These are phyloP conservation scores for Epichloe scottii DNA, from an alignment of 2,329 filamentous ascomycete species.

Conservation along the genomic window DNA sequence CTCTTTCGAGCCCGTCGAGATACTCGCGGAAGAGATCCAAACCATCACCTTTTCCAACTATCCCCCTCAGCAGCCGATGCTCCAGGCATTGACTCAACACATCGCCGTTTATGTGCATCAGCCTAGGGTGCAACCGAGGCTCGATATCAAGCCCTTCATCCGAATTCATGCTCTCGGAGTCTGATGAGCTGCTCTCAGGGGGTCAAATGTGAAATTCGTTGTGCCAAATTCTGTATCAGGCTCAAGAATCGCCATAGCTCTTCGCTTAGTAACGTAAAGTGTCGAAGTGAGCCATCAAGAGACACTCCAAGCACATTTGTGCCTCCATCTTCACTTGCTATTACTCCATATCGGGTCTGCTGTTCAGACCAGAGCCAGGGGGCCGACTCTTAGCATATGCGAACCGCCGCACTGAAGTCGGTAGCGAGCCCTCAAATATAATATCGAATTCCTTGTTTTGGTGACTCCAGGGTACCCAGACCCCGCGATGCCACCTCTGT, in stretches of 20 bases:
- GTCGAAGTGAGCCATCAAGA: conserved; percentile 56
- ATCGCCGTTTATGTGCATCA: conserved; percentile 57
- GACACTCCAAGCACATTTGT: conserved; percentile 50
- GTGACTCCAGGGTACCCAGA: conserved; percentile 36
- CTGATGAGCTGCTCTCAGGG: background rate
- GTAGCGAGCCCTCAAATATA: conserved; percentile 45
- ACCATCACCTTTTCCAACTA: conserved; percentile 23
- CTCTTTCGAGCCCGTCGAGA: conserved; percentile 36
- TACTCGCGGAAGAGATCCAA: conserved; percentile 33
- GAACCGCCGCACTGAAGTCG: conserved; percentile 44
- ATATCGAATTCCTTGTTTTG: conserved; percentile 28
- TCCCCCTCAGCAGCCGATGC: conserved; percentile 28
- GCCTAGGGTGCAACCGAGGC: conserved; percentile 27
- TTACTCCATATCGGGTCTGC: conserved; percentile 25
- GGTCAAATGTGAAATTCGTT: conserved; percentile 35
- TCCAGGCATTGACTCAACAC: conserved; percentile 44
- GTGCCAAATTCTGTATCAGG: conserved; percentile 59
- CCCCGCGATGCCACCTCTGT: conserved; percentile 31
- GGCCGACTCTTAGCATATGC: conserved; percentile 39
- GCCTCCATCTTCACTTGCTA: conserved; percentile 30
- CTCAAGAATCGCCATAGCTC: conserved; percentile 56
- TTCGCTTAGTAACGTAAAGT: conserved; percentile 53
- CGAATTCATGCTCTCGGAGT: conserved; percentile 10
- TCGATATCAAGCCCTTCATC: conserved; percentile 18
- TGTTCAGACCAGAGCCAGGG: conserved; percentile 30